A percentile compares a stretch with the other conserved stretches of the same genome.
Conservation (phyloP, 2,329 filamentous ascomycete species). For the Orbilia brochopaga region DNA sequence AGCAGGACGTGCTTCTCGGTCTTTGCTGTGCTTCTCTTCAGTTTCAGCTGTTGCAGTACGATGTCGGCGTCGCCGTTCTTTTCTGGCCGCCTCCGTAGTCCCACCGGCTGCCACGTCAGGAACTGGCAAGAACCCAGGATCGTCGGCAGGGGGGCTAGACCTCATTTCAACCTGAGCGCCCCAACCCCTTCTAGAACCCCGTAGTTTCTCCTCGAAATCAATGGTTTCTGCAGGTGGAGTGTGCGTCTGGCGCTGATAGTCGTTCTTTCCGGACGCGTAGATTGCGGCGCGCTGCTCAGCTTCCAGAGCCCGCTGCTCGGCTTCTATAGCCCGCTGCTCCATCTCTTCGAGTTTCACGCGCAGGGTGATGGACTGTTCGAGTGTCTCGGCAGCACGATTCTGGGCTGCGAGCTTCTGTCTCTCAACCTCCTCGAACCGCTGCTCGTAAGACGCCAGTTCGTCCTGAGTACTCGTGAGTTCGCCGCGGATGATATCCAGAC, state of each 20-base stretch:
- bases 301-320: conserved; percentile 33
- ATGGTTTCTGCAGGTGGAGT: conserved; percentile 48
- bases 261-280: conserved; percentile 28
- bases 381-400: conserved; percentile 45
- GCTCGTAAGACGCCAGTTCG: conserved; percentile 37
- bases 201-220: conserved; percentile 49
- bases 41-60: conserved; percentile 16
- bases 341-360: conserved; percentile 41
- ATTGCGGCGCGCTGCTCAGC: conserved; percentile 32
- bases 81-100: conserved; percentile 36
- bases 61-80: conserved; percentile 37
- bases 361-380: conserved; percentile 38
- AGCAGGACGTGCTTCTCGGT: conserved; percentile 22
- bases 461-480: conserved; percentile 44
- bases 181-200: conserved; percentile 38
- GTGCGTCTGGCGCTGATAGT: conserved; percentile 42
- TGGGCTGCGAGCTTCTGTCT: conserved; percentile 47
- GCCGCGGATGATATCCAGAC: conserved; percentile 36
- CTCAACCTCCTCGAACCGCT: conserved; percentile 42
- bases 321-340: conserved; percentile 36
- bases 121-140: conserved; percentile 47
- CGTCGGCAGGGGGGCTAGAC: conserved; percentile 18
- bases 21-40: conserved; percentile 24
- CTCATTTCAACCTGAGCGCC: conserved; percentile 14
- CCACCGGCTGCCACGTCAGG: conserved; percentile 27